A percentile compares a stretch with the other conserved stretches of the same genome.
Conservation (phyloP, 257 asterid species). For the Ocimum tenuiflorum region DNA sequence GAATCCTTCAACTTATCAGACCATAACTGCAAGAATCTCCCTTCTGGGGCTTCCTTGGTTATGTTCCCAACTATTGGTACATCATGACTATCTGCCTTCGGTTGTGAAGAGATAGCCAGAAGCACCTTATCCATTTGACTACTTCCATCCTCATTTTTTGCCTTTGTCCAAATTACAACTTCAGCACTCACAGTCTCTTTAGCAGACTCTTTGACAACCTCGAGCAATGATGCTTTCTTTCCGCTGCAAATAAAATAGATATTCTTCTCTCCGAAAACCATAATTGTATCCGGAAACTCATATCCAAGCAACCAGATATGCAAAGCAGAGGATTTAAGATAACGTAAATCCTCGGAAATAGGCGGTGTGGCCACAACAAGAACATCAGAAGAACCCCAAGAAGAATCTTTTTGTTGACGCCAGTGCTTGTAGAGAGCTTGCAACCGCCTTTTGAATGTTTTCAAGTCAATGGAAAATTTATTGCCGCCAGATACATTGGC, state of each 20-base stretch:
- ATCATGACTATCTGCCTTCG: slow-evolving; percentile 24
- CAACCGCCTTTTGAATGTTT: slow-evolving; percentile 41
- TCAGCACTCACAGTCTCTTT: slow-evolving; percentile 31
- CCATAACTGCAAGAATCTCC: slow-evolving; percentile 52
- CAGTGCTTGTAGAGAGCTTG: slow-evolving; percentile 49
- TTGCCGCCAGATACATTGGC: slow-evolving; percentile 15
- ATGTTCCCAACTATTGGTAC: slow-evolving; percentile 40
- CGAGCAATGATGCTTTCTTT: slow-evolving; percentile 53
- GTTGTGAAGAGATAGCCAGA: slow-evolving; percentile 26
- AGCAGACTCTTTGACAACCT: slow-evolving; percentile 44
- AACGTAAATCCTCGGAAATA: slow-evolving; percentile 59
- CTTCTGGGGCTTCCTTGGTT: slow-evolving; percentile 60
- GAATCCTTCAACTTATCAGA: slow-evolving; percentile 45
- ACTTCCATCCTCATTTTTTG: slow-evolving; percentile 45
- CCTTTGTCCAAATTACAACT: slow-evolving; percentile 47
- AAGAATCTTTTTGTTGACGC: slow-evolving; percentile 34
- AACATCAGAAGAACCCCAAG: slow-evolving; percentile 53
- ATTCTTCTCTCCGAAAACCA: slow-evolving; percentile 47
- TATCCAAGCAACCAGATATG: slow-evolving; percentile 66
- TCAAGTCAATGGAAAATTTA: slow-evolving; percentile 39
- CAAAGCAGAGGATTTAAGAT: slow-evolving; percentile 56
- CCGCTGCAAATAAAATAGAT: slow-evolving; percentile 51
- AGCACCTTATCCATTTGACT: slow-evolving; percentile 41
- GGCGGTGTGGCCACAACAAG: slow-evolving; percentile 60
- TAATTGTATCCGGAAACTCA: slow-evolving; percentile 69